Evolutionary conservation across 2,329 filamentous ascomycete species (phyloP).

Genomic region (Fusarium sp.): DNA sequence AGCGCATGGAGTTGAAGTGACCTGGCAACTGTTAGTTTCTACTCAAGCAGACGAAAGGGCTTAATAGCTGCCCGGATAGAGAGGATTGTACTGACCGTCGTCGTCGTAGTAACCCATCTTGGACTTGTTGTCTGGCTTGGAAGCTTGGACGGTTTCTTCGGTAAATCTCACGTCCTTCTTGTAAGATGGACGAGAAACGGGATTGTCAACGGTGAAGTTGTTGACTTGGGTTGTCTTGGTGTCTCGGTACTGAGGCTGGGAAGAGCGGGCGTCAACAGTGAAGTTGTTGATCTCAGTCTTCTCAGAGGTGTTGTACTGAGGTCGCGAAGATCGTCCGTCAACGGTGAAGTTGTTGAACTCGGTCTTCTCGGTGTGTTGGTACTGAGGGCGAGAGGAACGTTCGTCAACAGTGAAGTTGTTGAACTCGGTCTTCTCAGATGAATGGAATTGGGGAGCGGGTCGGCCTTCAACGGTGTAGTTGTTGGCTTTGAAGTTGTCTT

Average conservation of each 20-base stretch:
- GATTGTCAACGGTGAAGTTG: slow-evolving; percentile 49
- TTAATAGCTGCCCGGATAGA: neutral
- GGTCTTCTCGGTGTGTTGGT: slow-evolving; percentile 33
- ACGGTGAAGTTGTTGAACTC: slow-evolving; percentile 34
- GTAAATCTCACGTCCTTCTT: slow-evolving; percentile 68
- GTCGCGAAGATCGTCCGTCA: slow-evolving; percentile 31
- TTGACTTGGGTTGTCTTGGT: slow-evolving; percentile 39
- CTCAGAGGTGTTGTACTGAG: slow-evolving; percentile 36
- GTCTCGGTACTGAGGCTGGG: slow-evolving; percentile 37
- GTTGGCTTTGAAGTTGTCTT: slow-evolving; percentile 39
- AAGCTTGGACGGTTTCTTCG: slow-evolving; percentile 73
- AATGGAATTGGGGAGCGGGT: slow-evolving; percentile 35
- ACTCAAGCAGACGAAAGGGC: neutral
- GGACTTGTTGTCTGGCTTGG: slow-evolving; percentile 58
- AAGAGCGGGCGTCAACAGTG: slow-evolving; percentile 45
- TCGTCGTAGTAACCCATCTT: slow-evolving; percentile 76
- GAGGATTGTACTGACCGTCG: slow-evolving; percentile 58
- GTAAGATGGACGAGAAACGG: slow-evolving; percentile 58
- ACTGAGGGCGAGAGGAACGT: slow-evolving; percentile 33
- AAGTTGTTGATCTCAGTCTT: slow-evolving; percentile 47
- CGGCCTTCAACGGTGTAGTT: slow-evolving; percentile 43
- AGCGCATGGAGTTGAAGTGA: slow-evolving; percentile 69
- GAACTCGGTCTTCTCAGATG: slow-evolving; percentile 42
- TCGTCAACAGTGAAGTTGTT: slow-evolving; percentile 48
- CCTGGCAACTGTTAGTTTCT: slow-evolving; percentile 54